Percentiles rank a stretch among this genome's conserved stretches.
Evolutionary conservation across 2,329 filamentous ascomycete species (phyloP).

Genomic region (Fusarium marasasianum): DNA sequence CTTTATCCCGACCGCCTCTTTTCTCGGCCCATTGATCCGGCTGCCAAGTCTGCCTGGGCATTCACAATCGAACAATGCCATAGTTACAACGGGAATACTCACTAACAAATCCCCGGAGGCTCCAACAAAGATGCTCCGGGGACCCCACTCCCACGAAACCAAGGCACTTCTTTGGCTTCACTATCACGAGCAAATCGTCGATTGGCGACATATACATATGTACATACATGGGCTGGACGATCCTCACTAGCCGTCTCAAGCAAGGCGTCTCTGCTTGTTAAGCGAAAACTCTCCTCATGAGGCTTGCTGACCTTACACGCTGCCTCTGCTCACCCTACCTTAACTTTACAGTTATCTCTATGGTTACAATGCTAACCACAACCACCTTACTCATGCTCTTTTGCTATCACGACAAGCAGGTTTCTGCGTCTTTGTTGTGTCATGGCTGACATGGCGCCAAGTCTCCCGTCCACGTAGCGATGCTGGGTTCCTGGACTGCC

Average conservation of each 20-base stretch:
- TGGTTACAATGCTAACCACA: conserved; percentile 24
- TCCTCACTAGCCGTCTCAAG: conserved; percentile 35
- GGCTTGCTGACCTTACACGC: conserved; percentile 18
- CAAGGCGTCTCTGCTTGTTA: conserved; percentile 27
- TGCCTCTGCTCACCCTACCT: conserved; percentile 8
- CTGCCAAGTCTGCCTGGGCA: conserved; percentile 38
- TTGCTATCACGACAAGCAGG: conserved; percentile 29
- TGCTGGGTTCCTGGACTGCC: conserved; percentile 25
- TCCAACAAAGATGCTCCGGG: conserved; percentile 20
- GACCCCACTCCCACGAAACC: conserved; percentile 35
- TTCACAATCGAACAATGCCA: conserved; percentile 14
- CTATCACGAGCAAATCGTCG: conserved; percentile 36
- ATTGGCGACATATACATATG: conserved; percentile 36
- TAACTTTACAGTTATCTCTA: conserved; percentile 21
- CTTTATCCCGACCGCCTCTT: conserved; percentile 23
- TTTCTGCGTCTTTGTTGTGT: conserved; percentile 31
- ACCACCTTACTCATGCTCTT: conserved; percentile 4
- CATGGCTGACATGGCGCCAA: conserved; percentile 33
- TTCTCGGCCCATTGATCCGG: conserved; percentile 39
- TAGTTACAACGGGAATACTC: conserved; percentile 32
- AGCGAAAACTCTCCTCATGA: conserved; percentile 25
- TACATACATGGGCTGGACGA: conserved; percentile 24
- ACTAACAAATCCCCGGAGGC: conserved; percentile 11
- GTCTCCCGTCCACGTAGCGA: conserved; percentile 27
- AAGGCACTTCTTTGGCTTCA: conserved; percentile 16